A percentile compares a stretch with the other conserved stretches of the same genome.
phyloP scores from a whole-genome alignment of 148 eudicot species.

The Fagopyrum homotropicum region DNA sequence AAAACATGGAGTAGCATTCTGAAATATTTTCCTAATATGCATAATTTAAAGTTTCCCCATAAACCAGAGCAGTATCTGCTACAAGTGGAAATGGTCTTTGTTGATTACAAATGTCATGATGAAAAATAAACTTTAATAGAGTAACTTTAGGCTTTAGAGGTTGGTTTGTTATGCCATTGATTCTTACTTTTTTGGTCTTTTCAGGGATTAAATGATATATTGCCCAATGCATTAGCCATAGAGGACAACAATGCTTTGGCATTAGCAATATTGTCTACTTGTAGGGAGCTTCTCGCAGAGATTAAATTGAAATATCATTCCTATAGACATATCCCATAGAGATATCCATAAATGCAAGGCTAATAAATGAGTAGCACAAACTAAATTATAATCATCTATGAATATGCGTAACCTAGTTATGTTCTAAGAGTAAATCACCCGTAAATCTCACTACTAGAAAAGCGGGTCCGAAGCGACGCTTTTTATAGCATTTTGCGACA shows the following conservation, averaged over 20 bases:
- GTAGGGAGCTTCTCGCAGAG: conserved; percentile 22
- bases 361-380: too few species aligned
- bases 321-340: background rate
- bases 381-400: too few species aligned
- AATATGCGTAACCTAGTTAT: too few species aligned
- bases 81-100: background rate
- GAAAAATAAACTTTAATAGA: background rate
- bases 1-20: background rate
- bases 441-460: too few species aligned
- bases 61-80: conserved; percentile 48
- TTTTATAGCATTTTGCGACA: too few species aligned
- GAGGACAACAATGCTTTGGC: conserved; percentile 96
- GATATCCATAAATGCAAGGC: too few species aligned
- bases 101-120: background rate
- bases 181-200: conserved; percentile 1
- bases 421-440: too few species aligned
- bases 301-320: background rate
- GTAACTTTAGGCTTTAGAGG: background rate
- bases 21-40: background rate
- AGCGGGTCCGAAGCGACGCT: too few species aligned
- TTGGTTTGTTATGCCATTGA: background rate
- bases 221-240: conserved; percentile 56
- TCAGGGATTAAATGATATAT: conserved; percentile 60
- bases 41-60: background rate
- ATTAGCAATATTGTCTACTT: conserved; percentile 74